Conservation (phyloP, 2,329 filamentous ascomycete species). For the Arthrocladium fulminans region DNA sequence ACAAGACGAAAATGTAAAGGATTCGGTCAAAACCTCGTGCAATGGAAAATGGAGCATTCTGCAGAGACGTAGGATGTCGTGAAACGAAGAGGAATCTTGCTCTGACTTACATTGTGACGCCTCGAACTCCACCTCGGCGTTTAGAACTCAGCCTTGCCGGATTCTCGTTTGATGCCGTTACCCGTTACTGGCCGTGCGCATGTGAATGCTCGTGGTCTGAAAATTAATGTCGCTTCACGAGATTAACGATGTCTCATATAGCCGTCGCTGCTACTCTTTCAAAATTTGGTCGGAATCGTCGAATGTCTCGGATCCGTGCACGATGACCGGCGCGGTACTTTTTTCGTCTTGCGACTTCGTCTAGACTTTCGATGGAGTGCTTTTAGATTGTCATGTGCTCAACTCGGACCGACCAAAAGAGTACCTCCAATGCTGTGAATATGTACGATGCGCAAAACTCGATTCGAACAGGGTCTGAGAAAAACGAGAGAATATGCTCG, state of each 20-base stretch:
- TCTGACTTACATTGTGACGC: slow-evolving; percentile 9
- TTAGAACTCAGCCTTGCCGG: slow-evolving; percentile 9
- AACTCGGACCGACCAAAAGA: background rate
- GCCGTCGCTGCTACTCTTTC: background rate
- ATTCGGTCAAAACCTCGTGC: background rate
- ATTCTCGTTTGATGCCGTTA: slow-evolving; percentile 2
- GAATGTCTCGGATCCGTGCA: background rate
- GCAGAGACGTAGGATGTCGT: slow-evolving; percentile 1
- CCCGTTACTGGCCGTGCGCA: background rate
- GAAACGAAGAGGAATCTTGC: slow-evolving; percentile 7
- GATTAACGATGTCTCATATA: background rate
- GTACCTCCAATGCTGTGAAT: background rate
- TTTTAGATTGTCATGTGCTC: background rate
- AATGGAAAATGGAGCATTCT: background rate
- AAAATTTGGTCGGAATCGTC: background rate
- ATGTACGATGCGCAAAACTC: background rate
- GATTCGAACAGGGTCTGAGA: background rate
- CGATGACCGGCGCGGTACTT: background rate
- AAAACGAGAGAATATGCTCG: slow-evolving; percentile 7
- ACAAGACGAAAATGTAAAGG: slow-evolving; percentile 4
- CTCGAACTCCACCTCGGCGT: slow-evolving; percentile 9
- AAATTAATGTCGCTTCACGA: background rate
- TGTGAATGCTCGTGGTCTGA: background rate
- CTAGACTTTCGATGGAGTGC: background rate
- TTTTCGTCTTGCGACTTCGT: background rate